A percentile compares a stretch with the other conserved stretches of the same genome.
These are phyloP conservation scores for Thymus mandschuricus DNA, from an alignment of 257 asterid species.

Conservation along the genomic window DNA sequence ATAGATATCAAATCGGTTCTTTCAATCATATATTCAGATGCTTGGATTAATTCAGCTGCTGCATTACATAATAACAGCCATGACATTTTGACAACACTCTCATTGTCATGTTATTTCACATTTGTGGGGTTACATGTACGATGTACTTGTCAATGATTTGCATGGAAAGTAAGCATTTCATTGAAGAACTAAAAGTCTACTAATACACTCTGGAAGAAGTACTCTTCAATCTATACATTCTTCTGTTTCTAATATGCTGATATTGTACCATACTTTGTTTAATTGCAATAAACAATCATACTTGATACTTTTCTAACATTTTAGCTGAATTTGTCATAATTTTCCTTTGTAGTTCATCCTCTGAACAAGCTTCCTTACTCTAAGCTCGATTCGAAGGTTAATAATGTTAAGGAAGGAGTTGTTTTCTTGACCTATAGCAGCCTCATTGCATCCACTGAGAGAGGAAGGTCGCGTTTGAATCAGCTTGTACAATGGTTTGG, in stretches of 20 bases:
- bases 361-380: slow-evolving; percentile 98
- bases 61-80: slow-evolving; percentile 15
- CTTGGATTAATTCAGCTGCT: slow-evolving; percentile 17
- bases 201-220: neutral
- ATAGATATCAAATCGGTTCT: slow-evolving; percentile 18
- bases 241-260: slow-evolving; percentile 10
- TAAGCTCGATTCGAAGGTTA: slow-evolving; percentile 90
- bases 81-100: slow-evolving; percentile 15
- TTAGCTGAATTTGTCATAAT: slow-evolving; percentile 28
- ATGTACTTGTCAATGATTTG: slow-evolving; percentile 7
- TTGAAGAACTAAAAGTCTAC: slow-evolving; percentile 10
- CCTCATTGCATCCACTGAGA: slow-evolving; percentile 99
- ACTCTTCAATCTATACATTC: neutral
- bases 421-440: slow-evolving; percentile 95
- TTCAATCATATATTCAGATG: neutral
- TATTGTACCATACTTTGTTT: slow-evolving; percentile 11
- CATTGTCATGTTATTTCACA: slow-evolving; percentile 9
- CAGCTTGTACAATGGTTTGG: slow-evolving; percentile 99
- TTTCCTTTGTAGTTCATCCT: slow-evolving; percentile 80
- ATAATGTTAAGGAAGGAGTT: slow-evolving; percentile 90
- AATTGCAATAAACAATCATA: neutral
- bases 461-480: slow-evolving; percentile 87
- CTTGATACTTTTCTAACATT: slow-evolving; percentile 29
- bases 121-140: slow-evolving; percentile 22
- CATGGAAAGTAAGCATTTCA: slow-evolving; percentile 4